Evolutionary conservation across 169 alveolate species (phyloP), one percentile per base, ranked within the genome.

Genomic region (Babesia bovis): DNA sequence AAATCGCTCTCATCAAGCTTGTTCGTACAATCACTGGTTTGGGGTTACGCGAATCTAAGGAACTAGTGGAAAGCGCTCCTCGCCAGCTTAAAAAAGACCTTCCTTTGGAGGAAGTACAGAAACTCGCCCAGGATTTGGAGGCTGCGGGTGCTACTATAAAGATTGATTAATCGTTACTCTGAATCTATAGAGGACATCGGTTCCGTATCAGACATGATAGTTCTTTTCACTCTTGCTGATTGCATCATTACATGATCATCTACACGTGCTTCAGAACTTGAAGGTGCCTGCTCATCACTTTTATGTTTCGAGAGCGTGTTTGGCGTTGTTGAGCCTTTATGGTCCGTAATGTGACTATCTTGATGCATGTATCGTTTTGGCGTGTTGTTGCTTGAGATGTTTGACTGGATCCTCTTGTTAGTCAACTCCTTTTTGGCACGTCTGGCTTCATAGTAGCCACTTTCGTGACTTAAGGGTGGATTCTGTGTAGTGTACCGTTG

Each of bases 31-130:
- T 91, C 23, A 78, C 93, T 13, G 90, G 85, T 30, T 82, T 91
- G 33, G 92, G 93, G 5, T 75, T 91, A 36, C 78, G 84, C 60
- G 95, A 91, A 61, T 79, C 93, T 6, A 91, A 91, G 67, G 94
- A 91, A 42, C 82, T 90, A 63, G 94, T 91, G 26, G 95, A 91
- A 59, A 72, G 85, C 35, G 72, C 77, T 40, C 95, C 95, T 2
- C 84, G 83, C 47, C 83, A 82, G 35, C 38, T 90, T n/a, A 90
- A 85, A 56, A 84, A 84, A 61, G 87, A 84, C 66, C 32, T 36
- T 72, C 26, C 59, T n/a, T 61, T 69, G 3, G 93, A 85, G 47
- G 91, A 91, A 44, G 93, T 90, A 9, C 94, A 90, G 36, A 90
- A 84, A 84, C 51, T 91, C 47, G 88, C 83, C 66, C 75, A 75